A percentile compares a stretch with the other conserved stretches of the same genome.
These are phyloP conservation scores for Fusarium domesticum DNA, from an alignment of 2,329 filamentous ascomycete genomes.

Conservation along the genomic window DNA sequence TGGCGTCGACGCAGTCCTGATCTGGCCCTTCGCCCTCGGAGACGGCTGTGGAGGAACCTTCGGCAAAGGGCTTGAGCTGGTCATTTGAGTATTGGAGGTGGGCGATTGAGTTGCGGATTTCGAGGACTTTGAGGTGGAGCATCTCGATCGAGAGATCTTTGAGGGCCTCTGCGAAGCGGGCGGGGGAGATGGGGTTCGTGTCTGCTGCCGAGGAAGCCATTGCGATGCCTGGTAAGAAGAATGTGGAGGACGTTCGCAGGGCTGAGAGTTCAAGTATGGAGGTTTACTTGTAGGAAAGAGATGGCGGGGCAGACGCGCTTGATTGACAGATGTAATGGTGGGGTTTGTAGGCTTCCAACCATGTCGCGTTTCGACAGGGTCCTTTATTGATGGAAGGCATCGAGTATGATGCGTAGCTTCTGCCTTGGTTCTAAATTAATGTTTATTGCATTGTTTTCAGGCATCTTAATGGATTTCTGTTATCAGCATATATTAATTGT, in stretches of 20 bases:
- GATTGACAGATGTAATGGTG: not conserved
- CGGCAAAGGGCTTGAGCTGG: slow-evolving; percentile 67
- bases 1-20: slow-evolving; percentile 69
- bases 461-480: too few species aligned
- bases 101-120: slow-evolving; percentile 70
- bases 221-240: slow-evolving; percentile 3
- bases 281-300: slow-evolving; percentile 1
- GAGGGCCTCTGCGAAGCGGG: slow-evolving; percentile 65
- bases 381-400: not conserved
- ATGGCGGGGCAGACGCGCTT: slow-evolving; percentile 9
- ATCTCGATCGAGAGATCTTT: slow-evolving; percentile 62
- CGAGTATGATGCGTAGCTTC: not conserved
- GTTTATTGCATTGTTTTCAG: too few species aligned
- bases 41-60: slow-evolving; percentile 41
- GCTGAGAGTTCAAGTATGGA: slow-evolving; percentile 1
- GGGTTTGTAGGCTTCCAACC: not conserved
- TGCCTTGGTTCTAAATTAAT: too few species aligned
- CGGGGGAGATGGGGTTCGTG: slow-evolving; percentile 57
- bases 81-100: slow-evolving; percentile 73
- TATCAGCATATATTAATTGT: too few species aligned
- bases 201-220: slow-evolving; percentile 68
- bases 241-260: not conserved
- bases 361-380: slow-evolving; percentile 11
- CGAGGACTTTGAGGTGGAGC: slow-evolving; percentile 71
- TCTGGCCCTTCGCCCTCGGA: slow-evolving; percentile 45